Evolutionary conservation across 352 stramenopile genomes (phyloP), one percentile per base, ranked within the genome.

Genomic region (Pythium aphanidermatum): DNA sequence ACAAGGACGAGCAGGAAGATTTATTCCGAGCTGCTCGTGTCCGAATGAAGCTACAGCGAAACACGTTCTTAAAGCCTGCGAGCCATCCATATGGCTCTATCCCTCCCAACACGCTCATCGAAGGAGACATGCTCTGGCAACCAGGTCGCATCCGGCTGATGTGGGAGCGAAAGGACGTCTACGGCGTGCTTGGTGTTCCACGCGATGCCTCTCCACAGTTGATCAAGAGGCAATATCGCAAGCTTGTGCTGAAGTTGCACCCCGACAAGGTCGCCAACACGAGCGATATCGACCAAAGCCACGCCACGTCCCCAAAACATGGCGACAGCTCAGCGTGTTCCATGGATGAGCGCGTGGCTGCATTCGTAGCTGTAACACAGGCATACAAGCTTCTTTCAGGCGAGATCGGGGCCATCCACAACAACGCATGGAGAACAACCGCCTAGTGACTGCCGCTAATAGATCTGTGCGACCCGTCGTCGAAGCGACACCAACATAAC

Each of bases 151-250:
- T 91, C 39, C 70, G 65, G 6, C 65, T 81, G 43, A 90, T 90
- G 78, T 90, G 74, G 78, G 73, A 86, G 16, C 74, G 80, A 1
- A 74, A 70, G 31, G 80, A 92, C 39, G 73, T 86, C 27, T 76
- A 86, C 35, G 80, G 77, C 9, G 80, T 92, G 28, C 37, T 92
- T 8, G 80, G 80, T 9, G 56, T 87, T 3, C 74, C 77, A 1
- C 70, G 73, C 12, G 72, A 86, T 19, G 77, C 77, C 10, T 72
- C 74, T 0, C 56, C 55, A 11, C 69, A 86, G 46, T 64, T 83
- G 51, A 83, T 92, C 49, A 92, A 92, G 63, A 68, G 68, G 2
- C 81, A 92, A 38, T 92, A 90, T 40, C 77, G 81, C 16, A 89
- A 87, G 46, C 64, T 92, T n/a, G 81, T 80, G 43, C 60, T 92